phyloP scores from a whole-genome alignment of 2,329 filamentous ascomycete genomes.

The Fusarium longipes region DNA sequence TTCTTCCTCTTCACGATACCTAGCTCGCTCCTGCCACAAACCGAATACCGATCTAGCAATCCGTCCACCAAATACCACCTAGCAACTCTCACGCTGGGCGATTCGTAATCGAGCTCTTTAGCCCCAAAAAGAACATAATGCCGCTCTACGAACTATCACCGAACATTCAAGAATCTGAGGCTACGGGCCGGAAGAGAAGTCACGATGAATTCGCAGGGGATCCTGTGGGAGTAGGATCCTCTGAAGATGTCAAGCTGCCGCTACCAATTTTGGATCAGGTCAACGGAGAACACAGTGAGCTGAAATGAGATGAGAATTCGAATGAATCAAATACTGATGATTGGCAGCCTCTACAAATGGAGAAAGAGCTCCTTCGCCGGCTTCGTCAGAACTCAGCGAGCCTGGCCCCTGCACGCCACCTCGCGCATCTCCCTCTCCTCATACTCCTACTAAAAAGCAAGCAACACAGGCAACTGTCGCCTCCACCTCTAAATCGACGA shows the following conservation, averaged over 20 bases:
- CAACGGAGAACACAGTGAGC: constrained; percentile 44
- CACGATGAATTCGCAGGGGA: constrained; percentile 59
- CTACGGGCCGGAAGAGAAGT: constrained; percentile 57
- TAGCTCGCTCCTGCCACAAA: constrained; percentile 9
- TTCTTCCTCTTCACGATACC: constrained; percentile 12
- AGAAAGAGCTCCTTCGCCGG: constrained; percentile 47
- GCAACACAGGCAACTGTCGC: constrained; percentile 8
- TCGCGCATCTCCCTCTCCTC: constrained; percentile 52
- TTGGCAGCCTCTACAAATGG: constrained; percentile 39
- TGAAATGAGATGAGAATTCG: too few species aligned
- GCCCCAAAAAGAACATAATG: constrained; percentile 51
- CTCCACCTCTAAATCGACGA: constrained; percentile 37
- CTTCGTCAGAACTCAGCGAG: constrained; percentile 56
- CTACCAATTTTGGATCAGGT: constrained; percentile 27
- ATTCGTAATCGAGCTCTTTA: constrained; percentile 5
- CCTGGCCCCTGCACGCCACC: constrained; percentile 55
- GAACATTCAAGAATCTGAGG: constrained; percentile 60
- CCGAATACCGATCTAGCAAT: constrained; percentile 4
- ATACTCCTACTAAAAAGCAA: constrained; percentile 48
- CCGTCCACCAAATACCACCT: neutral
- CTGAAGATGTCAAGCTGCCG: constrained; percentile 36
- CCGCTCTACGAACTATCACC: constrained; percentile 60
- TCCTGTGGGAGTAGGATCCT: constrained; percentile 42
- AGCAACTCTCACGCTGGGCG: neutral
- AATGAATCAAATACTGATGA: constrained; percentile 28